Evolutionary conservation across 2,329 filamentous ascomycete genomes (phyloP), one percentile per base, ranked within the genome.

Genomic region (Claviceps sp.): DNA sequence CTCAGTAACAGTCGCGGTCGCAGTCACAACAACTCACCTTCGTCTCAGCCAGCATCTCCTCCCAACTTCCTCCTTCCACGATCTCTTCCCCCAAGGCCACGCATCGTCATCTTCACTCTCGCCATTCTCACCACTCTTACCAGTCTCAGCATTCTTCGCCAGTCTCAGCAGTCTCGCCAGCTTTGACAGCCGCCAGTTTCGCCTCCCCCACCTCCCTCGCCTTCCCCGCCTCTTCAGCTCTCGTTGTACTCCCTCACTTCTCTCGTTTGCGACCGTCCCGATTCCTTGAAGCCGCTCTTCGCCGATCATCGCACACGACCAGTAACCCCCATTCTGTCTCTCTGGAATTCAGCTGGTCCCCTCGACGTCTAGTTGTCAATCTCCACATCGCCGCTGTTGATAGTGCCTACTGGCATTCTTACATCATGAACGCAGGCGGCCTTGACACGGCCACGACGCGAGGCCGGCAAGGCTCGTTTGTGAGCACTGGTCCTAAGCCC

Each of bases 401-500:
- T 11, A 5, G 38, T 41, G 30, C 48, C 48, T 56, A 62, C 54
- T 58, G 61, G 52, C 58, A 68, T 58, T 59, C 60, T 65, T 52
- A 69, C 69, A 65, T 74, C 51, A 82, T 82, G 75, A 81, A 80
- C 58, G 77, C 78, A 59, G 77, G 77, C 59, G 69, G 73, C 56
- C 75, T 80, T 61, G 79, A 83, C 67, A 70, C 74, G 69, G 65
- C 66, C 64, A 71, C 79, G 69, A 71, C 74, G 68, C 78, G 76
- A 63, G 72, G 66, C 65, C 75, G 79, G 59, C 77, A 82, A 64
- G 80, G 83, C 69, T 84, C 80, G 51, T 83, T 84, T 65, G 77
- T 80, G 65, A 80, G 77, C 68, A 76, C 78, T 53, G 78, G 79
- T 48, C 77, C 81, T 22, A 83, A 82, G 65, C 81, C 81, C 59